These are phyloP conservation scores for Colletotrichum australisinense DNA, from an alignment of 2,329 filamentous ascomycete species.

Conservation along the genomic window DNA sequence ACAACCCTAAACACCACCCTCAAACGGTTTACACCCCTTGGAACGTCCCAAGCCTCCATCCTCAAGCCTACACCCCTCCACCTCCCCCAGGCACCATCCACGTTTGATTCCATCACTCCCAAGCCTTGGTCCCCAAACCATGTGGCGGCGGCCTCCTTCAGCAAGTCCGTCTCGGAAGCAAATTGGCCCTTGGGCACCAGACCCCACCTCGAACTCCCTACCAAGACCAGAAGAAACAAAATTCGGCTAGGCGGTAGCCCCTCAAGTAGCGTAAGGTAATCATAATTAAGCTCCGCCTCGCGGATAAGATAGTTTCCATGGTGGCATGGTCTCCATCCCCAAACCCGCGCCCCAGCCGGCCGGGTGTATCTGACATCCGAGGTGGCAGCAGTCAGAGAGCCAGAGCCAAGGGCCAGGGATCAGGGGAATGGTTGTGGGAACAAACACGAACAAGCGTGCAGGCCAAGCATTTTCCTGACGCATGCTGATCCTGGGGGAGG, in stretches of 20 bases:
- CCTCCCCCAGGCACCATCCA: not conserved
- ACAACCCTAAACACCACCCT: not conserved
- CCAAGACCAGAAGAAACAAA: not conserved
- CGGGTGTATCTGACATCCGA: conserved; percentile 31
- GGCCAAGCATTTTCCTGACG: not conserved
- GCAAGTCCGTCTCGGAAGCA: not conserved
- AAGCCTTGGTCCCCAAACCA: not conserved
- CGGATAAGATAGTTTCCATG: conserved; percentile 3
- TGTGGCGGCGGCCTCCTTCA: not conserved
- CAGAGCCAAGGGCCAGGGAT: not conserved
- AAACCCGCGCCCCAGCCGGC: not conserved
- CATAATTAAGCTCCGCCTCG: conserved; percentile 9
- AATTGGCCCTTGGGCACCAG: not conserved
- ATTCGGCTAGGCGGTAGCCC: not conserved
- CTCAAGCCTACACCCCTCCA: too few relatives aligned
- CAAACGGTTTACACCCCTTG: not conserved
- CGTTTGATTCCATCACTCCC: not conserved
- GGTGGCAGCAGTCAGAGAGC: not conserved
- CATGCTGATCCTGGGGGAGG: not conserved
- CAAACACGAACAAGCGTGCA: not conserved
- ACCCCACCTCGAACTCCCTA: not conserved
- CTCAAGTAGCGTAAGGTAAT: not conserved
- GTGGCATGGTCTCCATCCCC: not conserved
- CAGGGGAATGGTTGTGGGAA: not conserved
- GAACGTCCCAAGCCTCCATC: not conserved